Conservation (phyloP, 768 basidiomycete species). For the Rickenella mellea region DNA sequence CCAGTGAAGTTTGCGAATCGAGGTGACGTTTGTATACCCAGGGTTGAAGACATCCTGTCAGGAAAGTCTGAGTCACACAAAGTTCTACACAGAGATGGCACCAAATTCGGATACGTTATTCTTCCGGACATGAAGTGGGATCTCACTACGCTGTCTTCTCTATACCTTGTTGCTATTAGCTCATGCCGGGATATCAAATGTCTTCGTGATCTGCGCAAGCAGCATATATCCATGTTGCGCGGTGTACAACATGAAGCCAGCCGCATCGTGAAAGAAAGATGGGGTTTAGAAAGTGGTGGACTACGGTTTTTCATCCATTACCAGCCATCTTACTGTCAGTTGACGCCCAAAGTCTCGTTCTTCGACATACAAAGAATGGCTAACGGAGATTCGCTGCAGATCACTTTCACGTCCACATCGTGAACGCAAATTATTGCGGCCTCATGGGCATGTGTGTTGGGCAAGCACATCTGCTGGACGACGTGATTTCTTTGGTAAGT, state of each 20-base stretch:
- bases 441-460: slow-evolving; percentile 71
- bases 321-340: slow-evolving; percentile 90
- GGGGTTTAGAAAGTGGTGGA: slow-evolving; percentile 52
- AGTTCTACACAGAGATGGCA: slow-evolving; percentile 50
- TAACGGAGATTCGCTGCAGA: slow-evolving; percentile 36
- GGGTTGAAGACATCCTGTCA: slow-evolving; percentile 79
- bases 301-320: slow-evolving; percentile 87
- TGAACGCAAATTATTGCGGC: slow-evolving; percentile 59
- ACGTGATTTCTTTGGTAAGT: slow-evolving; percentile 76
- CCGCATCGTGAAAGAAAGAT: slow-evolving; percentile 46
- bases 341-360: not conserved
- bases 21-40: slow-evolving; percentile 17
- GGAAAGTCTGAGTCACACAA: slow-evolving; percentile 69
- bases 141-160: slow-evolving; percentile 52
- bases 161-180: slow-evolving; percentile 81
- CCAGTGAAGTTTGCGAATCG: not conserved
- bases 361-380: not conserved
- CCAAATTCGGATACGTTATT: slow-evolving; percentile 57
- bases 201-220: slow-evolving; percentile 62
- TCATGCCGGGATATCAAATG: slow-evolving; percentile 53
- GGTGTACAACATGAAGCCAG: slow-evolving; percentile 51
- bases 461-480: slow-evolving; percentile 89
- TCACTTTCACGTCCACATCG: slow-evolving; percentile 91
- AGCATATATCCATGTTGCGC: slow-evolving; percentile 59
- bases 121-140: slow-evolving; percentile 99